Percentiles rank a stretch among this genome's conserved stretches.
Conservation (phyloP, 768 basidiomycete genomes). For the Termitomyces sp. region DNA sequence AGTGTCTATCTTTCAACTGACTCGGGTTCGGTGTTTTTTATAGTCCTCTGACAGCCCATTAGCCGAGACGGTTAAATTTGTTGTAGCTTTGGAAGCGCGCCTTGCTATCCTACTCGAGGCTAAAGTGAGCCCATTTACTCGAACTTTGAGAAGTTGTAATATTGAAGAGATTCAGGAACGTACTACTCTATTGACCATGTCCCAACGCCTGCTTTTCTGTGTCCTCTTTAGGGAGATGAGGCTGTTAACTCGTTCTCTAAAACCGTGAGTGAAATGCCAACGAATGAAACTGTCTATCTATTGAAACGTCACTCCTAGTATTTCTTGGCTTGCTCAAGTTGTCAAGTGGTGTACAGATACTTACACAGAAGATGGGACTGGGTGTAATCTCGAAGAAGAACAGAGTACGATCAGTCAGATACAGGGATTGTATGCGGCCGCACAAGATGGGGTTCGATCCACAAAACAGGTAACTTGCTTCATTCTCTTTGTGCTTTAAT, state of each 20-base stretch:
- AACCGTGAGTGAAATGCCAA: slow-evolving; percentile 37
- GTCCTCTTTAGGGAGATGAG: slow-evolving; percentile 62
- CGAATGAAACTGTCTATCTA: background rate
- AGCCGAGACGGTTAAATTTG: slow-evolving; percentile 38
- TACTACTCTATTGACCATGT: slow-evolving; percentile 40
- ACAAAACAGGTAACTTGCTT: slow-evolving; percentile 35
- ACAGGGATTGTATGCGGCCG: slow-evolving; percentile 45
- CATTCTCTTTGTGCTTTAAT: slow-evolving; percentile 9
- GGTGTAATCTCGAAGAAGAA: slow-evolving; percentile 38
- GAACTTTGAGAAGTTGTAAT: background rate
- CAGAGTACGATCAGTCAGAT: slow-evolving; percentile 38
- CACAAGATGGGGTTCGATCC: slow-evolving; percentile 39
- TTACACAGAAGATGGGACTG: slow-evolving; percentile 29
- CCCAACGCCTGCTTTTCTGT: slow-evolving; percentile 55
- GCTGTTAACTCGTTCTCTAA: slow-evolving; percentile 56
- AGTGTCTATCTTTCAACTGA: background rate
- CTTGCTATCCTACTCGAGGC: slow-evolving; percentile 51
- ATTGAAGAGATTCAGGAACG: slow-evolving; percentile 40
- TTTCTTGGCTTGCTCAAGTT: slow-evolving; percentile 40
- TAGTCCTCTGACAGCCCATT: slow-evolving; percentile 24
- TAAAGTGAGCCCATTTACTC: slow-evolving; percentile 34
- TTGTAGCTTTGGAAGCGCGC: slow-evolving; percentile 49
- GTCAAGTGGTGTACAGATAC: slow-evolving; percentile 39
- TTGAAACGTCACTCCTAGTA: slow-evolving; percentile 21
- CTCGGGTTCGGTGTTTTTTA: background rate